These are phyloP conservation scores for Spergularia azorica DNA, from an alignment of 179 eudicot genomes.

Conservation along the genomic window DNA sequence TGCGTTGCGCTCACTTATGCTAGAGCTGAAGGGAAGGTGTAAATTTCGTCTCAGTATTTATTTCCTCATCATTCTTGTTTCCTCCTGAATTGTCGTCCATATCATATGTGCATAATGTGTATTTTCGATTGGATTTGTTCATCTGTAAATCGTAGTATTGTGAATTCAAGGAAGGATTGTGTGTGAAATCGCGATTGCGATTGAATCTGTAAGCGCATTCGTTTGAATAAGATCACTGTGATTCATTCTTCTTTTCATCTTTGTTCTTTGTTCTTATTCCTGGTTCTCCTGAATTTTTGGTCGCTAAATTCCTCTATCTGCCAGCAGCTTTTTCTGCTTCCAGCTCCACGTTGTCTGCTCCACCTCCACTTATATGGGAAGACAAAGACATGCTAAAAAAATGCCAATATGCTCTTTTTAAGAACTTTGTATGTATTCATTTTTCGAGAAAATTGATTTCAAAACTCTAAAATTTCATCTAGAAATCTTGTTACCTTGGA, in stretches of 20 bases:
- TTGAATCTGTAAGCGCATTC: not conserved
- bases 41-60: not conserved
- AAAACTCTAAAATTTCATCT: too few relatives aligned
- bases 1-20: conserved; percentile 74
- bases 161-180: not conserved
- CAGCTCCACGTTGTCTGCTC: not conserved
- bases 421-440: not conserved
- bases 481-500: too few relatives aligned
- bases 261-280: not conserved
- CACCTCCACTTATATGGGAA: not conserved
- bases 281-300: conserved; percentile 17
- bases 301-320: not conserved
- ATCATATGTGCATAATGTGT: not conserved
- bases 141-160: conserved; percentile 26
- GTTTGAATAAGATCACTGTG: not conserved
- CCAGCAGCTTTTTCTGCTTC: not conserved
- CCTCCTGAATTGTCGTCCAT: not conserved
- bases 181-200: conserved; percentile 1
- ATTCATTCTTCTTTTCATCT: not conserved
- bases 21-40: conserved; percentile 53
- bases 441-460: not conserved
- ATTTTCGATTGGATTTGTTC: conserved; percentile 9
- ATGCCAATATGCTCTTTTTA: not conserved
- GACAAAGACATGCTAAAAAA: not conserved
- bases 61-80: conserved; percentile 7